A percentile compares a stretch with the other conserved stretches of the same genome.
Conservation (phyloP, 2,329 filamentous ascomycete genomes). For the Alternaria gaisen region DNA sequence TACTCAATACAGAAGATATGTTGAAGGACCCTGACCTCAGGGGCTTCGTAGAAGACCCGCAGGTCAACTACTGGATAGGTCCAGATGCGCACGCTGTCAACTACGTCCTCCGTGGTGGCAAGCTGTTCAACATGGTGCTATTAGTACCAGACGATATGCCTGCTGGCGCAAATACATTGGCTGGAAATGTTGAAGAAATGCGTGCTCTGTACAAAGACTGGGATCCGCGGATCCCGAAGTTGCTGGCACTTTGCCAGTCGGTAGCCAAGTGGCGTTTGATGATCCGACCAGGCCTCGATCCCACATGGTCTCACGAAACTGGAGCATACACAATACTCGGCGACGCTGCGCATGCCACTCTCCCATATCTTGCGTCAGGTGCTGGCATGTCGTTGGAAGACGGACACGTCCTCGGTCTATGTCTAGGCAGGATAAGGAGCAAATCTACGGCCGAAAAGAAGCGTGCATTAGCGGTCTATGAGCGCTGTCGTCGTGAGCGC, state of each 20-base stretch:
- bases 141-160: conserved; percentile 62
- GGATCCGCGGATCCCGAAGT: conserved; percentile 65
- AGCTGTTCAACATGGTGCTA: conserved; percentile 62
- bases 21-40: conserved; percentile 57
- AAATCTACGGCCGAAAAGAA: conserved; percentile 49
- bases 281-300: conserved; percentile 63
- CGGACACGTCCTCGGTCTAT: conserved; percentile 65
- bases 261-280: conserved; percentile 70
- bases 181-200: conserved; percentile 64
- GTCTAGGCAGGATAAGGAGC: conserved; percentile 59
- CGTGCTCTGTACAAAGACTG: conserved; percentile 63
- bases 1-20: conserved; percentile 58
- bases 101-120: conserved; percentile 59
- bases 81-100: conserved; percentile 62
- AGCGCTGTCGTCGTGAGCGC: conserved; percentile 65
- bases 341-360: conserved; percentile 70
- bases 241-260: conserved; percentile 65
- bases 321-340: conserved; percentile 68
- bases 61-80: conserved; percentile 64
- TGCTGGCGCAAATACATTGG: conserved; percentile 54
- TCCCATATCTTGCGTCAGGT: conserved; percentile 68
- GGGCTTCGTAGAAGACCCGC: conserved; percentile 57
- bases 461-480: conserved; percentile 59
- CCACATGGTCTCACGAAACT: conserved; percentile 64
- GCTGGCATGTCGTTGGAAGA: conserved; percentile 71